Evolutionary conservation across 305 asterid genomes (phyloP).

Genomic region (Fraxinus dipetala): DNA sequence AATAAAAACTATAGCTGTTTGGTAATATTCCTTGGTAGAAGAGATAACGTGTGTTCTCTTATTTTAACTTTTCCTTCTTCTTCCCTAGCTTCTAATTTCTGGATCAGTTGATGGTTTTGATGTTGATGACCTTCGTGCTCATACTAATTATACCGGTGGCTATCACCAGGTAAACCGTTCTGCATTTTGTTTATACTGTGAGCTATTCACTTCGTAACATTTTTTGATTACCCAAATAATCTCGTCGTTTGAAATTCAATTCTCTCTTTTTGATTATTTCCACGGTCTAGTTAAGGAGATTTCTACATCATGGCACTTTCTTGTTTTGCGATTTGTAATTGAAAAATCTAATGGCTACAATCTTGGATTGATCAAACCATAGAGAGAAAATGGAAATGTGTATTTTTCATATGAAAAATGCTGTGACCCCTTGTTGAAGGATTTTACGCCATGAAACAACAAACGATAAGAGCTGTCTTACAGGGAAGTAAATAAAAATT

Average conservation of each 20-base stretch:
- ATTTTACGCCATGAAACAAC: background rate
- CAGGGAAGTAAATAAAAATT: background rate
- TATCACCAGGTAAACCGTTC: conserved; percentile 61
- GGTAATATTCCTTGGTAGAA: conserved; percentile 10
- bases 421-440: background rate
- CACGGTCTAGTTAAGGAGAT: background rate
- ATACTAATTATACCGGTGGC: conserved; percentile 87
- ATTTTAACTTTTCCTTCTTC: conserved; percentile 9
- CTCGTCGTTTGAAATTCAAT: background rate
- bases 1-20: conserved; percentile 1
- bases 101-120: conserved; percentile 90
- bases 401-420: background rate
- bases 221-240: background rate
- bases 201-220: background rate
- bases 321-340: background rate
- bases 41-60: conserved; percentile 6
- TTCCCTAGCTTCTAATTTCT: conserved; percentile 78
- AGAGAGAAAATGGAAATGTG: background rate
- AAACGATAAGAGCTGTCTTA: background rate
- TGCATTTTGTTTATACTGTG: background rate
- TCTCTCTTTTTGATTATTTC: background rate
- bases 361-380: background rate
- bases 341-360: background rate
- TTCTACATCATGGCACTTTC: background rate
- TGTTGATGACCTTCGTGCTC: conserved; percentile 74